Conservation (phyloP, 2,329 filamentous ascomycete genomes). For the Teratosphaeria epicoccoides region DNA sequence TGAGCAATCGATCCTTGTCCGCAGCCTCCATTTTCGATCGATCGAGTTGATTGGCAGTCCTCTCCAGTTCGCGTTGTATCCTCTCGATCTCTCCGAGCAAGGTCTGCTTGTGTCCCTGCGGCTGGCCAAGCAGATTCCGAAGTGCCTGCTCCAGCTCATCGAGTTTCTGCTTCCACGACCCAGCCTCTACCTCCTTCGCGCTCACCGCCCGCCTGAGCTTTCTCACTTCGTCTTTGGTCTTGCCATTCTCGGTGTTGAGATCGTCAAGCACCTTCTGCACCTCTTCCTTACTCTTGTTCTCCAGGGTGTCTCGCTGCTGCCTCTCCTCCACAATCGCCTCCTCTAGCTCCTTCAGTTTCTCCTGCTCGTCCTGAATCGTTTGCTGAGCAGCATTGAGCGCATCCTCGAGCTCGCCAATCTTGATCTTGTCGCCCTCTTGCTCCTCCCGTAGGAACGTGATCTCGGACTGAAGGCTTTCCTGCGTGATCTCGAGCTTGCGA, state of each 20-base stretch:
- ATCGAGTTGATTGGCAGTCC: conserved; percentile 72
- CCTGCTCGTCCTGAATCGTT: conserved; percentile 71
- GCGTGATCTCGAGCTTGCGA: conserved; percentile 76
- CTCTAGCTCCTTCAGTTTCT: conserved; percentile 44
- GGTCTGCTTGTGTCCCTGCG: conserved; percentile 74
- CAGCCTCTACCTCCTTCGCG: conserved; percentile 75
- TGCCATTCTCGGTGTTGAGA: conserved; percentile 71
- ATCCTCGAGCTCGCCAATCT: conserved; percentile 86
- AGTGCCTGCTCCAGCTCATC: conserved; percentile 84
- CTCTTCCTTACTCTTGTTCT: conserved; percentile 84
- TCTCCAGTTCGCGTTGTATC: conserved; percentile 77
- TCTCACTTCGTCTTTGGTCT: conserved; percentile 75
- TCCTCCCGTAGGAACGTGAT: conserved; percentile 93
- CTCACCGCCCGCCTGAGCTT: conserved; percentile 73
- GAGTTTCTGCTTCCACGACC: conserved; percentile 81
- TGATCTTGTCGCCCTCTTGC: conserved; percentile 95
- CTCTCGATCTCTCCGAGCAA: conserved; percentile 75
- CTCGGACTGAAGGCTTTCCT: conserved; percentile 84
- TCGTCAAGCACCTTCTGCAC: conserved; percentile 89
- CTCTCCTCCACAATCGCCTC: conserved; percentile 69
- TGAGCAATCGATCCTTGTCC: conserved; percentile 86
- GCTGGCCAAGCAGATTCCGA: conserved; percentile 74
- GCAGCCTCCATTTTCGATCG: conserved; percentile 62
- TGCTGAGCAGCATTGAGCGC: conserved; percentile 70
- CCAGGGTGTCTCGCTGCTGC: conserved; percentile 75